Evolutionary conservation across 331 rosid genomes (phyloP).

Genomic region (Cucumis variabilis): DNA sequence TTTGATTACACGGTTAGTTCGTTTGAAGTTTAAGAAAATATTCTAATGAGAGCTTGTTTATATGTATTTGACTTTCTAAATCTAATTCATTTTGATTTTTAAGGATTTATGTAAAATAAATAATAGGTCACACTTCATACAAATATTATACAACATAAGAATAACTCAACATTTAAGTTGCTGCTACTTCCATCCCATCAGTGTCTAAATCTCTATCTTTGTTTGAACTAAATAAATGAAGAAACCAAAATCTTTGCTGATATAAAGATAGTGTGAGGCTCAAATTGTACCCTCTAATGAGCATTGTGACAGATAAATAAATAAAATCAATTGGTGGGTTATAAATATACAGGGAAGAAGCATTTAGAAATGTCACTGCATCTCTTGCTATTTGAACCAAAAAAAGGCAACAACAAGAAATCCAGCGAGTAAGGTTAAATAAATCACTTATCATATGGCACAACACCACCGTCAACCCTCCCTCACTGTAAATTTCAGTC

Average conservation of each 20-base stretch:
- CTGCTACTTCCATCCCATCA: too few relatives aligned
- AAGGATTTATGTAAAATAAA: too few relatives aligned
- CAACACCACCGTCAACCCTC: background rate
- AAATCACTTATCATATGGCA: slow-evolving; percentile 22
- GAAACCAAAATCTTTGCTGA: too few relatives aligned
- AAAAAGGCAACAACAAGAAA: slow-evolving; percentile 12
- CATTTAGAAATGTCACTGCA: background rate
- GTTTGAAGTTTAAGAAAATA: too few relatives aligned
- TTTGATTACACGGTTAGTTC: too few relatives aligned
- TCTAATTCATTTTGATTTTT: too few relatives aligned
- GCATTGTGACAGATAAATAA: background rate
- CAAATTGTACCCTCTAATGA: background rate
- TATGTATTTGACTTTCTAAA: background rate
- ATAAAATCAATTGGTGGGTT: slow-evolving; percentile 1
- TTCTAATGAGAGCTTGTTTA: background rate
- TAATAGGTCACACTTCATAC: too few relatives aligned
- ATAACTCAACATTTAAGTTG: too few relatives aligned
- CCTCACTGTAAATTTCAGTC: background rate
- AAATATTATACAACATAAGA: too few relatives aligned
- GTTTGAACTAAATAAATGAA: background rate
- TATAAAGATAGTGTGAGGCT: background rate
- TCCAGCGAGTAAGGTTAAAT: background rate
- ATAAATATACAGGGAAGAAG: slow-evolving; percentile 19
- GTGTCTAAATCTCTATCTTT: too few relatives aligned
- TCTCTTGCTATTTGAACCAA: slow-evolving; percentile 5